Evolutionary conservation across 2,329 filamentous ascomycete species (phyloP), one percentile per base, ranked within the genome.

Genomic region (Cladobotryum protrusum): DNA sequence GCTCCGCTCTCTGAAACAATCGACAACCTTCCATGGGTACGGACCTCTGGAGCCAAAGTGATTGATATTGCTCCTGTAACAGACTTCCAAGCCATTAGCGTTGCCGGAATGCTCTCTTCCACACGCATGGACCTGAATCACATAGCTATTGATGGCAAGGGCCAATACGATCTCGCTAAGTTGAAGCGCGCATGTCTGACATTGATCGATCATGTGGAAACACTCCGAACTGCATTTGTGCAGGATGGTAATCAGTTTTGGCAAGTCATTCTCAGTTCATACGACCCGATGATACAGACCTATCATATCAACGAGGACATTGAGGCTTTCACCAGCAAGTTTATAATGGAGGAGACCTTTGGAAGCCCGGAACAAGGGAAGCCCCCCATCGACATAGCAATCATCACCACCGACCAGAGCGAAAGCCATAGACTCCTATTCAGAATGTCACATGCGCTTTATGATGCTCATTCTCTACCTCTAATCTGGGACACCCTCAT

Each of bases 401-500:
- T 44, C 42, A 44, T 44, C 29, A 44, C n/a, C 29, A 34, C 19
- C 3, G 18, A 44, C 3, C 5, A n/a, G n/a, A 34, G 42, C 29
- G 8, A 44, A 1, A n/a, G 33, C 5, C 42, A 44, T 17, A 9
- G 42, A 9, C 13, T 44, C 7, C n/a, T 44, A 20, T 44, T 44
- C 29, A 20, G 42, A 8, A 44, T 44, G 29, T 44, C 42, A 12
- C 42, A 44, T 34, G 42, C 42, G 8, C 42, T 44, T n/a, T 44
- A 44, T 19, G 42, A 44, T 33, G 42, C 20, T 14, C 20, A 32
- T n/a, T 32, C 42, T 8, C 29, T 44, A 5, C 42, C 20, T 12
- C 42, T 32, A n/a, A 34, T 44, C 20, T 44, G 42, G 42, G 42
- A 44, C 7, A 19, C 5, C 20, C 29, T 44, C 20, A 34, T 32